Evolutionary conservation across 108 stramenopile species (phyloP), one percentile per base, ranked within the genome.

Genomic region (Fistulifera pelliculosa): DNA sequence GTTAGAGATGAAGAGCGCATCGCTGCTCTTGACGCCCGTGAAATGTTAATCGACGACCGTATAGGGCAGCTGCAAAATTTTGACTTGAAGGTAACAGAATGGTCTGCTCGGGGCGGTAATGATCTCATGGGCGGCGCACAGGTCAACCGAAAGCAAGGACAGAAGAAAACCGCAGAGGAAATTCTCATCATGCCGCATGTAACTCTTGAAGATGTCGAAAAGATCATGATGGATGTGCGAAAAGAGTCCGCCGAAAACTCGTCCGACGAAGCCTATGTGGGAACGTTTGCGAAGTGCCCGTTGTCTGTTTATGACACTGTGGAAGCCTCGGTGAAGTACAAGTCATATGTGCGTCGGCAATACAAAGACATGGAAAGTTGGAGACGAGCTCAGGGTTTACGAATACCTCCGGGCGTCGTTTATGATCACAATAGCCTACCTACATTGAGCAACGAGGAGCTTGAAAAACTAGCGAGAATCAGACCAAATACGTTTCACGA

Each of bases 341-440:
- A 73, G 47, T 70, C 75, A 27, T 95, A 92, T 61, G 87, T 91
- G 25, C 48, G 68, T 6, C 59, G 96, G 28, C 96, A 96, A 65
- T 74, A 91, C 60, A 75, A 77, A 54, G 97, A 98, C 54, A 96
- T 98, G 73, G 94, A 94, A 50, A 82, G 80, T 51, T 96, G 92
- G 93, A 61, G 93, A 17, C 80, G 72, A 51, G 87, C 90, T 8
- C 85, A 91, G 59, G 89, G 87, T 38, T 68, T 81, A 25, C 60
- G 68, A n/a, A 94, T 98, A 38, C 98, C 98, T 27, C 75, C 89
- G 2, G 81, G 82, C 44, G 61, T 98, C 14, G 64, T 66, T 40
- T 98, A 95, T 64, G 70, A 71, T 22, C 81, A 75, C 47, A 68
- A 70, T 21, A 49, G 52, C 2, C 82, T 98, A 25, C 96, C 96